phyloP scores from a whole-genome alignment of 2,329 filamentous ascomycete genomes.

The Aspergillus sp. region DNA sequence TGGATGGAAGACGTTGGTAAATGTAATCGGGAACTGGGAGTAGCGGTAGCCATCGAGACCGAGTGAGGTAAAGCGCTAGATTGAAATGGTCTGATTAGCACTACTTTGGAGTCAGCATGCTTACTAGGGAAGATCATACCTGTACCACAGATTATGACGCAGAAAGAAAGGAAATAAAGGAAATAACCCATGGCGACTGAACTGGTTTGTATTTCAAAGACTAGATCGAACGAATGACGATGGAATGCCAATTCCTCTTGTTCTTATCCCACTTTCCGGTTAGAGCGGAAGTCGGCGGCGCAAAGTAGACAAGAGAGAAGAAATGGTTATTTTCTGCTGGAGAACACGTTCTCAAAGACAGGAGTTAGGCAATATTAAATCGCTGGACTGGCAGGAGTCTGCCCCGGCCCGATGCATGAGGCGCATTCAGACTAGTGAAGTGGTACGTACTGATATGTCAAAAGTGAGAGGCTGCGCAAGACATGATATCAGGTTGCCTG shows the following conservation, averaged over 20 bases:
- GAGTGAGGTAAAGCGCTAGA: constrained; percentile 70
- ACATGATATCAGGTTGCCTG: not conserved
- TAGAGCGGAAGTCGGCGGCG: not conserved
- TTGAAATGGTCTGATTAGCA: not conserved
- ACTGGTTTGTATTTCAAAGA: not conserved
- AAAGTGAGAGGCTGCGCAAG: not conserved
- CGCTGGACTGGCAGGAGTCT: constrained; percentile 7
- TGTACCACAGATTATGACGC: constrained; percentile 65
- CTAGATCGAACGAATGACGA: not conserved
- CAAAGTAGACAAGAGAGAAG: not conserved
- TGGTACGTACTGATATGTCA: not conserved
- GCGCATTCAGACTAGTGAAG: constrained; percentile 3
- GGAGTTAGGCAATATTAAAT: not conserved
- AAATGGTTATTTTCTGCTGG: not conserved
- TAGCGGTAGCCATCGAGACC: constrained; percentile 65
- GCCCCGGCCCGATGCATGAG: constrained; percentile 5
- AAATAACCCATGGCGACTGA: constrained; percentile 59
- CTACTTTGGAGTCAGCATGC: not conserved
- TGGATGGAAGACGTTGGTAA: constrained; percentile 70
- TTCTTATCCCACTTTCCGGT: too few relatives aligned
- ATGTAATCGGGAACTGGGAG: constrained; percentile 61
- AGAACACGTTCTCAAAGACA: not conserved
- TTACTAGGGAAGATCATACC: constrained; percentile 39
- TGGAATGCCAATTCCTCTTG: not conserved
- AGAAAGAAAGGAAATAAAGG: constrained; percentile 68